Percentiles rank a stretch among this genome's conserved stretches.
Conservation (phyloP, 73 alveolate genomes). For the Stentor roeselii region DNA sequence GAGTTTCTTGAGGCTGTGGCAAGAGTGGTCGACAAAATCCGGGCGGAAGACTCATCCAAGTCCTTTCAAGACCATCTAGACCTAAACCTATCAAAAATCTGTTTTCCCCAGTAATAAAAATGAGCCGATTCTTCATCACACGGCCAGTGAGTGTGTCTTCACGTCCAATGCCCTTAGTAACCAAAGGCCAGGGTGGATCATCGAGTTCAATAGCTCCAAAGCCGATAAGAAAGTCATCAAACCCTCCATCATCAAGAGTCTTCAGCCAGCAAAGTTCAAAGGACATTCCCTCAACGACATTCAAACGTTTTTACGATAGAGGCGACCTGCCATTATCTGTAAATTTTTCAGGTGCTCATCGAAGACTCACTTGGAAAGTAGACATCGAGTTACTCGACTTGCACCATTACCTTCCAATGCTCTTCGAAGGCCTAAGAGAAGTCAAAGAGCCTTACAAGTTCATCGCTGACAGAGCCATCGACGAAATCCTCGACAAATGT, state of each 20-base stretch:
- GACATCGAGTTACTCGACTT: constrained; percentile 73
- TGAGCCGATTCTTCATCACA: too few relatives aligned
- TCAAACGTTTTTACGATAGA: constrained; percentile 55
- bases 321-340: constrained; percentile 64
- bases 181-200: constrained; percentile 23
- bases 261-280: background rate
- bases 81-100: too few relatives aligned
- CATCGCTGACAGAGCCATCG: constrained; percentile 93
- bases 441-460: constrained; percentile 95
- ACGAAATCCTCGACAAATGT: constrained; percentile 83
- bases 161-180: constrained; percentile 13
- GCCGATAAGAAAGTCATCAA: background rate
- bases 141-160: constrained; percentile 17
- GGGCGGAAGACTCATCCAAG: too few relatives aligned
- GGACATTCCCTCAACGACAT: constrained; percentile 27
- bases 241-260: constrained; percentile 20
- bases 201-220: constrained; percentile 17
- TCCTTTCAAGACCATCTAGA: too few relatives aligned
- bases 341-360: constrained; percentile 47
- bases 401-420: constrained; percentile 89
- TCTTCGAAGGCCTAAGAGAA: constrained; percentile 98
- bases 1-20: background rate
- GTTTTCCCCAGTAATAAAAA: too few relatives aligned
- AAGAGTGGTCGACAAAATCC: background rate
- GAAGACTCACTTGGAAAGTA: constrained; percentile 58